Evolutionary conservation across 164 flowering plant species (phyloP).

Genomic region (Amborella trichopoda): DNA sequence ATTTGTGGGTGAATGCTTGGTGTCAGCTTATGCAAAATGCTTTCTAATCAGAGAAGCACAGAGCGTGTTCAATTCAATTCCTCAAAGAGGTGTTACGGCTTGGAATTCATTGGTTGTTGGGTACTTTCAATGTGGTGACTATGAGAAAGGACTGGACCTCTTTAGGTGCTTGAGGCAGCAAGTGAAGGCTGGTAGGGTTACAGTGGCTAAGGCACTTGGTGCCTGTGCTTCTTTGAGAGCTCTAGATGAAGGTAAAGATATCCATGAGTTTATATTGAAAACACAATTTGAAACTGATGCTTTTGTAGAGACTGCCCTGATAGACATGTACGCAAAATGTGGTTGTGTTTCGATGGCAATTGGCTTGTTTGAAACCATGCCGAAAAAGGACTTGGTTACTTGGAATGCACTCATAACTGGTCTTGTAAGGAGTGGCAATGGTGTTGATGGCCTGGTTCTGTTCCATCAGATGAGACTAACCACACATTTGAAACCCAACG

Average conservation of each 20-base stretch:
- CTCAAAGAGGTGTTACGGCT: slow-evolving; percentile 5
- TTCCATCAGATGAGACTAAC: background rate
- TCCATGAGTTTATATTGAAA: background rate
- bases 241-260: background rate
- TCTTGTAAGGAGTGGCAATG: slow-evolving; percentile 5
- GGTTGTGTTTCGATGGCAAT: slow-evolving; percentile 7
- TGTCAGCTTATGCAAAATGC: background rate
- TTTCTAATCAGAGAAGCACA: background rate
- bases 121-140: background rate
- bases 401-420: slow-evolving; percentile 16
- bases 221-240: slow-evolving; percentile 1
- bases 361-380: slow-evolving; percentile 5
- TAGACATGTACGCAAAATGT: background rate
- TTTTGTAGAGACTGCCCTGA: background rate
- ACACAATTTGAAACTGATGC: background rate
- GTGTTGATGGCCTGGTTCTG: background rate
- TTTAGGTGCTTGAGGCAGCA: slow-evolving; percentile 1
- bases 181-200: background rate
- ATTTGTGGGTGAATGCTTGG: background rate
- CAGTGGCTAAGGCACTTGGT: background rate
- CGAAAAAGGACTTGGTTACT: slow-evolving; percentile 15
- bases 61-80: slow-evolving; percentile 9
- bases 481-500: slow-evolving; percentile 1
- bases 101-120: slow-evolving; percentile 15
- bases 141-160: background rate